Evolutionary conservation across 306 rosid species (phyloP).

Genomic region (Potentilla sterilis): DNA sequence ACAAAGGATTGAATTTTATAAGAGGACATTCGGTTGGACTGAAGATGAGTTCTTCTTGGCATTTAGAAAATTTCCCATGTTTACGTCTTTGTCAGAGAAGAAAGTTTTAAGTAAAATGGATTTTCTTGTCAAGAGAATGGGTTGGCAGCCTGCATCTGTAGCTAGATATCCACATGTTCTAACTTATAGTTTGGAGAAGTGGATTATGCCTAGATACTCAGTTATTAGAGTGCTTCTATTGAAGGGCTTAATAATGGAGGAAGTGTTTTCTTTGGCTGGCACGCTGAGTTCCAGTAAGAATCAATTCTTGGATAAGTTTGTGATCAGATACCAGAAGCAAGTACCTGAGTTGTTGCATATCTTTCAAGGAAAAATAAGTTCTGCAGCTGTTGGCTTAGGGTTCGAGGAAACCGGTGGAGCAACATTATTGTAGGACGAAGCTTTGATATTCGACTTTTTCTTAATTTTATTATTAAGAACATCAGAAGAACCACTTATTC

Average conservation of each 20-base stretch:
- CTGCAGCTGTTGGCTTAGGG: too few species aligned
- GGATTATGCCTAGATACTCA: conserved; percentile 42
- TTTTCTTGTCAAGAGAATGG: conserved; percentile 31
- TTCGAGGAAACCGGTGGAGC: too few species aligned
- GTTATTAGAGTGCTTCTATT: conserved; percentile 32
- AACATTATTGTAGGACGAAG: too few species aligned
- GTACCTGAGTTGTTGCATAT: too few species aligned
- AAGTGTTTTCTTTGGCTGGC: background rate
- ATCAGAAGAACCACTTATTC: background rate
- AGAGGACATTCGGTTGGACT: conserved; percentile 18
- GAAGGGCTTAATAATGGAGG: conserved; percentile 20
- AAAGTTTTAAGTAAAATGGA: conserved; percentile 22
- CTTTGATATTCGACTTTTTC: background rate
- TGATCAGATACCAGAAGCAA: too few species aligned
- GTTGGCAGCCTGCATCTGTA: conserved; percentile 19
- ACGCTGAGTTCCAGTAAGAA: too few species aligned
- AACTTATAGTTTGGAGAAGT: conserved; percentile 30
- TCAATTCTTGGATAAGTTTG: too few species aligned
- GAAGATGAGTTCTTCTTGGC: conserved; percentile 25
- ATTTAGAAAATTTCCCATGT: conserved; percentile 27
- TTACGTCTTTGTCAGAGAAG: conserved; percentile 20
- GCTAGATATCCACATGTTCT: conserved; percentile 17
- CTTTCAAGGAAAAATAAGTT: too few species aligned
- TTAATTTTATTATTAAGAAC: background rate
- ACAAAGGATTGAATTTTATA: conserved; percentile 11